Evolutionary conservation across 352 stramenopile genomes (phyloP).

Genomic region (Phytophthora vignae): DNA sequence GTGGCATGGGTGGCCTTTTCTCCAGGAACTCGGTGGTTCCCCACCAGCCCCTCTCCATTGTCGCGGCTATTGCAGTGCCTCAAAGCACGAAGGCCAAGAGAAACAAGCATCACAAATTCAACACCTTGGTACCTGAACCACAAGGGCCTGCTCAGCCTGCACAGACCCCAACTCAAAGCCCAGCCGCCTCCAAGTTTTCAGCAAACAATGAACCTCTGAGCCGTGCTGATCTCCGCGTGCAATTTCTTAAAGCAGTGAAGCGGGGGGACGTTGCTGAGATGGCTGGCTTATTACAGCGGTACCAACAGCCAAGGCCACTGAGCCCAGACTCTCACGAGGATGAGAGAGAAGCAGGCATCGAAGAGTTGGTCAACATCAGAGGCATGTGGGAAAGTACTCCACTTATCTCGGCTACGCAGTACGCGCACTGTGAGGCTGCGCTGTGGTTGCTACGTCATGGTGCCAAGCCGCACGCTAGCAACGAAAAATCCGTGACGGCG

Average conservation of each 20-base stretch:
- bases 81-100: constrained; percentile 27
- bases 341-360: constrained; percentile 27
- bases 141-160: constrained; percentile 8
- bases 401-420: constrained; percentile 80
- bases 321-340: constrained; percentile 20
- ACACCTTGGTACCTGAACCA: constrained; percentile 51
- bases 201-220: constrained; percentile 18
- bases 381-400: constrained; percentile 89
- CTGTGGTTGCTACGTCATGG: constrained; percentile 63
- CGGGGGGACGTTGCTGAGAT: constrained; percentile 56
- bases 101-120: constrained; percentile 50
- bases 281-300: constrained; percentile 32
- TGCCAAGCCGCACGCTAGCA: constrained; percentile 52
- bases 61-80: constrained; percentile 25
- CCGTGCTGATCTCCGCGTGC: constrained; percentile 60
- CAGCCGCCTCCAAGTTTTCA: constrained; percentile 4
- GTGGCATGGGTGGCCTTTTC: constrained; percentile 51
- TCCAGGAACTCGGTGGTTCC: constrained; percentile 60
- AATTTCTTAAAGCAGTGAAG: constrained; percentile 77
- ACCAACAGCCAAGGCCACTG: constrained; percentile 19
- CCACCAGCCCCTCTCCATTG: constrained; percentile 38
- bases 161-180: constrained; percentile 2
- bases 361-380: constrained; percentile 63
- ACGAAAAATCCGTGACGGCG: constrained; percentile 78
- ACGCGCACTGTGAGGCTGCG: constrained; percentile 59